Evolutionary conservation across 306 rosid species (phyloP).

Genomic region (Castanospermum australe): DNA sequence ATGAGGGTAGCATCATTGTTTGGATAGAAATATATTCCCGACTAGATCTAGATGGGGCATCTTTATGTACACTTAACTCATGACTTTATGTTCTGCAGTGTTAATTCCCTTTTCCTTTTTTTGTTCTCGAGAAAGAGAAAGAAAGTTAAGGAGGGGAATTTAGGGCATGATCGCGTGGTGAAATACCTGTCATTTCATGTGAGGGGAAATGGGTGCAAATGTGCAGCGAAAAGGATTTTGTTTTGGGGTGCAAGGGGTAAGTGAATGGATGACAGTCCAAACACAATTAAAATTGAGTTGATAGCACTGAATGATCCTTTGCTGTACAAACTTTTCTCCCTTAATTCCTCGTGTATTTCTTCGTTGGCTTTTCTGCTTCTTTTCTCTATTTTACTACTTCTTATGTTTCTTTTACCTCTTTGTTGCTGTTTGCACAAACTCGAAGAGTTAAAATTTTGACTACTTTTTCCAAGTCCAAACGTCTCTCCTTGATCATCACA

Average conservation of each 20-base stretch:
- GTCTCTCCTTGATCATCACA: conserved; percentile 2
- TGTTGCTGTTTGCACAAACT: conserved; percentile 36
- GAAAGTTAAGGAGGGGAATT: conserved; percentile 29
- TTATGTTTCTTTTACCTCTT: conserved; percentile 8
- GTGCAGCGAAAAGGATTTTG: conserved; percentile 38
- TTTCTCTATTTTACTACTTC: not conserved
- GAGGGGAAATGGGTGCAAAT: conserved; percentile 54
- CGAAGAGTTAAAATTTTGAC: conserved; percentile 29
- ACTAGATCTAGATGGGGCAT: conserved; percentile 50
- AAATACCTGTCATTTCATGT: conserved; percentile 59
- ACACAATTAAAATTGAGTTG: conserved; percentile 47
- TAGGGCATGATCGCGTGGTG: conserved; percentile 48
- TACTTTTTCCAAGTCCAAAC: not conserved
- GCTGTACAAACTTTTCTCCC: conserved; percentile 46
- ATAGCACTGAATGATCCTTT: conserved; percentile 45
- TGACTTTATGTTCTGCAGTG: conserved; percentile 46
- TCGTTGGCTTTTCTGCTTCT: not conserved
- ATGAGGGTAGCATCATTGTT: conserved; percentile 52
- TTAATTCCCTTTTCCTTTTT: conserved; percentile 31
- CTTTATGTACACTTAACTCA: conserved; percentile 42
- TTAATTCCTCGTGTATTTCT: not conserved
- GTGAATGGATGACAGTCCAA: conserved; percentile 77
- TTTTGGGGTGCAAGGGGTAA: not conserved
- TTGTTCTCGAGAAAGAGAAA: conserved; percentile 38
- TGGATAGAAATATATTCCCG: conserved; percentile 63